Conservation (phyloP, 23 red algal genomes). For the Gracilaria caudata region DNA sequence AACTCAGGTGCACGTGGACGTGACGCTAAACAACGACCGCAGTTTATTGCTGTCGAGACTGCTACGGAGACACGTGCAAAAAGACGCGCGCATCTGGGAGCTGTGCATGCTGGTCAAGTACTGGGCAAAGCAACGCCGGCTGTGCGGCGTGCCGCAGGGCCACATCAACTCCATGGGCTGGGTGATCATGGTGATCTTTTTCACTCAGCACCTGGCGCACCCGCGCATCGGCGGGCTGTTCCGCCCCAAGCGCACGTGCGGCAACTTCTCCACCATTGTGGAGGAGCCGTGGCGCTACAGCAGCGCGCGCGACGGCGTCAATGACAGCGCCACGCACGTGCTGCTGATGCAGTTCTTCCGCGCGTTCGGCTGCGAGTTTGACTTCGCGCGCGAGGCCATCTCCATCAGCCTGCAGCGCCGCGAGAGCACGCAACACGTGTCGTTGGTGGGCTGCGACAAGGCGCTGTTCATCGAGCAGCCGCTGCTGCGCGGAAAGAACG, state of each 20-base stretch:
- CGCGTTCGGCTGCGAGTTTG: slow-evolving; percentile 28
- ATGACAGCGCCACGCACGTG: neutral
- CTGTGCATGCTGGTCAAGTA: slow-evolving; percentile 60
- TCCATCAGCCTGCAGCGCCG: slow-evolving; percentile 8
- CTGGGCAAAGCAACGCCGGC: slow-evolving; percentile 49
- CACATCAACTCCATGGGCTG: slow-evolving; percentile 64
- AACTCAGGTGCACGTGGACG: slow-evolving; percentile 51
- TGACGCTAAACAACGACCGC: slow-evolving; percentile 48
- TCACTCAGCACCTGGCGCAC: slow-evolving; percentile 36
- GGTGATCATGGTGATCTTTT: slow-evolving; percentile 67
- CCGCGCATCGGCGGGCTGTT: slow-evolving; percentile 28
- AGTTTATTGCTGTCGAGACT: slow-evolving; percentile 31
- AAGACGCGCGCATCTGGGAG: slow-evolving; percentile 47
- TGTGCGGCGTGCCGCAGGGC: slow-evolving; percentile 34
- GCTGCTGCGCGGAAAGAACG: slow-evolving; percentile 29
- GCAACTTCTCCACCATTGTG: slow-evolving; percentile 11
- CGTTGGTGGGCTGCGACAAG: neutral
- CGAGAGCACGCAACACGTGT: neutral
- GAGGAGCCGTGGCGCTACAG: slow-evolving; percentile 29
- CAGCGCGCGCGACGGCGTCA: neutral
- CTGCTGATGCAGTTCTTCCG: slow-evolving; percentile 57
- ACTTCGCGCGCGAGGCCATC: slow-evolving; percentile 35
- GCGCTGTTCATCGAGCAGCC: slow-evolving; percentile 67
- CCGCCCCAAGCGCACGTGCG: neutral
- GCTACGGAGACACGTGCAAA: slow-evolving; percentile 34